Conservation (phyloP, 306 rosid species). For the Quercus dentata region DNA sequence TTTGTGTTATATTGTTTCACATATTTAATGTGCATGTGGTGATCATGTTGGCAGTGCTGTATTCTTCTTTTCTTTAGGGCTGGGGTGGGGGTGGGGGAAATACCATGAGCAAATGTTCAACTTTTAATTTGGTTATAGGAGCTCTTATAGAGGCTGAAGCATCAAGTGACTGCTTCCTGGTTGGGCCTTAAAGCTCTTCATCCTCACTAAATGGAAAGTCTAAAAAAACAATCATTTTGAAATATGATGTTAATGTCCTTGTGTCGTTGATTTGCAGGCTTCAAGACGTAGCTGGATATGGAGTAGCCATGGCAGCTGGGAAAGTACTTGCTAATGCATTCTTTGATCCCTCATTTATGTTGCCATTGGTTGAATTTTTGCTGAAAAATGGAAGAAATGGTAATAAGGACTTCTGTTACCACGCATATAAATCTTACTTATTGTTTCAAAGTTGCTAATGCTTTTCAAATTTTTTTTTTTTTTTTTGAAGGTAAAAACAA, state of each 20-base stretch:
- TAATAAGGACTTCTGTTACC: slow-evolving; percentile 19
- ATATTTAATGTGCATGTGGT: background rate
- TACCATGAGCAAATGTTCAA: background rate
- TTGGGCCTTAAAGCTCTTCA: background rate
- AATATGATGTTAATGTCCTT: slow-evolving; percentile 15
- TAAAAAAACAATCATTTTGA: background rate
- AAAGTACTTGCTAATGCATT: slow-evolving; percentile 61
- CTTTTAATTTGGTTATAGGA: background rate
- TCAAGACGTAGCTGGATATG: slow-evolving; percentile 86
- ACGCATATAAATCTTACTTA: background rate
- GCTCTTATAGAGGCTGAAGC: background rate
- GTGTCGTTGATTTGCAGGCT: slow-evolving; percentile 56
- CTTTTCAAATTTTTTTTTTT: slow-evolving; percentile 14
- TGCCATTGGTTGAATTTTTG: slow-evolving; percentile 66
- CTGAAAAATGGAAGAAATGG: slow-evolving; percentile 83
- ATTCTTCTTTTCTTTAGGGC: background rate
- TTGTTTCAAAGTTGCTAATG: slow-evolving; percentile 4
- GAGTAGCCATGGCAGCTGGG: slow-evolving; percentile 60
- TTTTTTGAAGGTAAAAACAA: slow-evolving; percentile 68
- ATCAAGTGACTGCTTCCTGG: background rate
- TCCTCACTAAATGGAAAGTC: background rate
- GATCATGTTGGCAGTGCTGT: background rate
- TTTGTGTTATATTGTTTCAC: slow-evolving; percentile 9
- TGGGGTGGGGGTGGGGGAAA: background rate
- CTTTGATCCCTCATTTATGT: slow-evolving; percentile 51